These are phyloP conservation scores for Ceratobasidium sp. DNA, from an alignment of 1,284 basidiomycete species.

Conservation along the genomic window DNA sequence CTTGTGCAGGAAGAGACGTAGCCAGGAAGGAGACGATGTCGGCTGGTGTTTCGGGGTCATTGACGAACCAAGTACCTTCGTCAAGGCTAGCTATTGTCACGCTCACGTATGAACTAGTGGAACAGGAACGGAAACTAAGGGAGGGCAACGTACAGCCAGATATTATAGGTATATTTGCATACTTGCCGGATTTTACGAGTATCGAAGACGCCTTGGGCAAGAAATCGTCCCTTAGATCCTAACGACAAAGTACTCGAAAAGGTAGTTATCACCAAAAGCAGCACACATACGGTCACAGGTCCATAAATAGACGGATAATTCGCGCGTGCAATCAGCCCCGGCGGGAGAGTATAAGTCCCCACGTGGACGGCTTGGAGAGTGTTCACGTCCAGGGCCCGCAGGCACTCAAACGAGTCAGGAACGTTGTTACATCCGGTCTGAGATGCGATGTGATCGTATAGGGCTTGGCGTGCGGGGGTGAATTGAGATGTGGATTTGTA, in stretches of 20 bases:
- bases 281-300: too few species aligned
- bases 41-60: not conserved
- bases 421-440: conserved; percentile 8
- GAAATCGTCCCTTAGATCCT: not conserved
- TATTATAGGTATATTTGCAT: conserved; percentile 35
- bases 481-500: conserved; percentile 19
- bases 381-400: conserved; percentile 13
- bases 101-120: too few species aligned
- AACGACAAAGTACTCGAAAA: too few species aligned
- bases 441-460: conserved; percentile 30
- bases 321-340: conserved; percentile 3
- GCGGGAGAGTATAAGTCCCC: conserved; percentile 12
- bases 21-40: conserved; percentile 12
- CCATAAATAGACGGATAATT: not conserved
- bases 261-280: too few species aligned
- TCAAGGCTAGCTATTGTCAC: not conserved
- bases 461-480: conserved; percentile 12
- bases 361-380: conserved; percentile 13
- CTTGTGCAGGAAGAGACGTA: not conserved
- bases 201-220: conserved; percentile 14
- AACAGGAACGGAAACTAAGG: too few species aligned
- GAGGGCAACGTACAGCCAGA: conserved; percentile 20
- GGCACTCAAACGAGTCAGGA: not conserved
- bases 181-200: conserved; percentile 12
- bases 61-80: conserved; percentile 27